Conservation (phyloP, 306 rosid species). For the Quercus suber region DNA sequence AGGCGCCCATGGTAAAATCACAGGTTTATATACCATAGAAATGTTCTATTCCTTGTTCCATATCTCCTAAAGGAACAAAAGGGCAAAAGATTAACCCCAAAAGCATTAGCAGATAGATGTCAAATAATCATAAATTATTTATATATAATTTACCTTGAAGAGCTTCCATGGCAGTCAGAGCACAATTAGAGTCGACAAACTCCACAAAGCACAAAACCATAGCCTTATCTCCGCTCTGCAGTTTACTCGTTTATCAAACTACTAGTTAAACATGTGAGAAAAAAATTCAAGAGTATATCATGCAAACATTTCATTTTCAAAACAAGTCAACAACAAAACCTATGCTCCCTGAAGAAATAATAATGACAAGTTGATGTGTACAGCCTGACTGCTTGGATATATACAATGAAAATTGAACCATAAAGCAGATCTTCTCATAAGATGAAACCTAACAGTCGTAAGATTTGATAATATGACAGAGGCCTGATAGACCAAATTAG, state of each 20-base stretch:
- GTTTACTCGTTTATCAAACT: slow-evolving; percentile 13
- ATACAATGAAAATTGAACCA: not conserved
- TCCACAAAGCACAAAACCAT: slow-evolving; percentile 74
- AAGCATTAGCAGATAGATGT: not conserved
- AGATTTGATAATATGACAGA: not conserved
- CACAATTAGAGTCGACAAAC: slow-evolving; percentile 54
- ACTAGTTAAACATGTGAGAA: slow-evolving; percentile 12
- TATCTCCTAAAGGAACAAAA: not conserved
- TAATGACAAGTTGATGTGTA: slow-evolving; percentile 1
- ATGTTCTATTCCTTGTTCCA: not conserved
- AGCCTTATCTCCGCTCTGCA: slow-evolving; percentile 81
- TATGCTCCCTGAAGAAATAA: slow-evolving; percentile 6
- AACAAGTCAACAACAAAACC: not conserved
- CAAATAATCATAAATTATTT: not conserved
- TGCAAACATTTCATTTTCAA: not conserved
- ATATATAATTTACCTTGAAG: slow-evolving; percentile 33
- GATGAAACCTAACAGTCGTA: not conserved
- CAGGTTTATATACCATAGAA: not conserved
- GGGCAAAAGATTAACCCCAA: not conserved
- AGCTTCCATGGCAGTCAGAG: slow-evolving; percentile 72
- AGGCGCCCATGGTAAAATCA: no score
- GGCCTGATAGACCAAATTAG: not conserved
- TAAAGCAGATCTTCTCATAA: not conserved
- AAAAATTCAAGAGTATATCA: slow-evolving; percentile 3
- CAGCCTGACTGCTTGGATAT: slow-evolving; percentile 9